Conservation (phyloP, 2,329 filamentous ascomycete species). For the Exutisphaerella laricina region DNA sequence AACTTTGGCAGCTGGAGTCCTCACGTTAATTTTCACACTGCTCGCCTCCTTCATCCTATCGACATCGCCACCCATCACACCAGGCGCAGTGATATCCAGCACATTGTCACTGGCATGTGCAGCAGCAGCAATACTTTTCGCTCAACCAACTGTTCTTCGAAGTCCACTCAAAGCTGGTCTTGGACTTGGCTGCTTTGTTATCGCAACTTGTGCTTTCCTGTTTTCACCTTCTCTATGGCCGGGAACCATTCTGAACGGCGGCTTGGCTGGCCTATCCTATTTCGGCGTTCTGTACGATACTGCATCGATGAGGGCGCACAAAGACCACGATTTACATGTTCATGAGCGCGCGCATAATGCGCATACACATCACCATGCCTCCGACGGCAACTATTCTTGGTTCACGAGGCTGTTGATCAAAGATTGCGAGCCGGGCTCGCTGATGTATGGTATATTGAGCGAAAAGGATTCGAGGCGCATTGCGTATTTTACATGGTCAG, state of each 20-base stretch:
- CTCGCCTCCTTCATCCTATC: constrained; percentile 33
- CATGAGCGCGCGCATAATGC: constrained; percentile 30
- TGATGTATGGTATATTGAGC: constrained; percentile 77
- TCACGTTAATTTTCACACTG: constrained; percentile 36
- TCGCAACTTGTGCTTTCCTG: constrained; percentile 32
- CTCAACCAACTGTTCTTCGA: constrained; percentile 39
- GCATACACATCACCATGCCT: constrained; percentile 31
- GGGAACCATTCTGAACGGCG: constrained; percentile 31
- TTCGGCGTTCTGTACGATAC: constrained; percentile 40
- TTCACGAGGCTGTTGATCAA: constrained; percentile 70
- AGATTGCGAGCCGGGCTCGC: constrained; percentile 63
- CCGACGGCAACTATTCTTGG: constrained; percentile 53
- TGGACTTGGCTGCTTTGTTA: constrained; percentile 30
- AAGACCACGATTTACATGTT: constrained; percentile 27
- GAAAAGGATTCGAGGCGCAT: constrained; percentile 93
- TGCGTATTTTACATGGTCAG: constrained; percentile 92
- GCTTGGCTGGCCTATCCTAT: constrained; percentile 33
- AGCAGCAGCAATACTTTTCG: constrained; percentile 40
- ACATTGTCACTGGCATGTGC: constrained; percentile 39
- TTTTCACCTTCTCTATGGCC: constrained; percentile 34
- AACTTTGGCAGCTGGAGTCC: constrained; percentile 39
- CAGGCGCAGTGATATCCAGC: constrained; percentile 35
- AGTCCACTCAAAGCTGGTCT: constrained; percentile 33
- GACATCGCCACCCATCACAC: constrained; percentile 31
- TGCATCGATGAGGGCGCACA: constrained; percentile 25